Evolutionary conservation across 129 eudicot genomes (phyloP).

Genomic region (Artemisia tridentata): DNA sequence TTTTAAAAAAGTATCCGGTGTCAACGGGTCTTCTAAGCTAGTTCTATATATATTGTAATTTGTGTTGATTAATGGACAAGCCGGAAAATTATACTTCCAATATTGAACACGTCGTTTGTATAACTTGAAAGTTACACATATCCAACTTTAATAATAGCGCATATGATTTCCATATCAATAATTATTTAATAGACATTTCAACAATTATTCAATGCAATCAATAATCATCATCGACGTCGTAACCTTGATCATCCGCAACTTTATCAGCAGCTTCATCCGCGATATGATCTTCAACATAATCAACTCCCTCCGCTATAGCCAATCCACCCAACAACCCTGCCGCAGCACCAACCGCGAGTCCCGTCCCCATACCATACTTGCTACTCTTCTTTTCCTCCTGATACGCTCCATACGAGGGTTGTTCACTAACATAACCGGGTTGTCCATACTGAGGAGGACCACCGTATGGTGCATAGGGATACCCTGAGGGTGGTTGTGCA

Average conservation of each 20-base stretch:
- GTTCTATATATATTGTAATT: no score
- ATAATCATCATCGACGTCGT: conserved; percentile 49
- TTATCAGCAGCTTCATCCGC: conserved; percentile 77
- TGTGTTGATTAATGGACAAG: no score
- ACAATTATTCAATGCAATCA: no score
- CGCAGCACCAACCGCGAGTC: conserved; percentile 90
- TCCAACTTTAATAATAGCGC: no score
- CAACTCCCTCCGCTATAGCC: conserved; percentile 74
- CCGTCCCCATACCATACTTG: conserved; percentile 82
- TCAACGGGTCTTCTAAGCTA: no score
- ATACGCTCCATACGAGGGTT: conserved; percentile 29
- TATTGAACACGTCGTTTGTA: no score
- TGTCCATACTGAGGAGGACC: conserved; percentile 36
- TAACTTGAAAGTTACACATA: no score
- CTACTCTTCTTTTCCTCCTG: conserved; percentile 46
- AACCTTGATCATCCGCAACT: conserved; percentile 72
- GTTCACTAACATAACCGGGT: background rate
- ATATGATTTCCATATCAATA: no score
- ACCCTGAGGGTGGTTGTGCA: conserved; percentile 39
- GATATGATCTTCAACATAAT: conserved; percentile 63
- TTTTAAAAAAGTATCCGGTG: no score
- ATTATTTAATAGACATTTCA: no score
- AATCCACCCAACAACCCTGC: conserved; percentile 88
- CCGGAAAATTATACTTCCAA: no score
- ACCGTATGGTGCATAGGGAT: conserved; percentile 38